A percentile compares a stretch with the other conserved stretches of the same genome.
Evolutionary conservation across 2,329 filamentous ascomycete genomes (phyloP).

Genomic region (Penicillium verrucosum): DNA sequence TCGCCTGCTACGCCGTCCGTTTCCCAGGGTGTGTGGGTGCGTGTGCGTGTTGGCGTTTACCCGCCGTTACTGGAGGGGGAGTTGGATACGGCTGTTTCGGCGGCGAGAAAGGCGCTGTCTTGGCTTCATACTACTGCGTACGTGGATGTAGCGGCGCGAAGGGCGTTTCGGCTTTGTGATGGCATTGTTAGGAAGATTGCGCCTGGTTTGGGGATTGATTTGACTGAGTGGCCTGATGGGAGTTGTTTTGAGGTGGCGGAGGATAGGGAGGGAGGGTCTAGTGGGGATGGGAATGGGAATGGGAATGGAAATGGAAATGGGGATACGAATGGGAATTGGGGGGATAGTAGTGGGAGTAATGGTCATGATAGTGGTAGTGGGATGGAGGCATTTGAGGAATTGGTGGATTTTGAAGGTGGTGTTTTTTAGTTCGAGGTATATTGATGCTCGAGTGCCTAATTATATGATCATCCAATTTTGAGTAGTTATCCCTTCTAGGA

Average conservation of each 20-base stretch:
- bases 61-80: conserved; percentile 23
- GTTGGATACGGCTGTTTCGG: conserved; percentile 22
- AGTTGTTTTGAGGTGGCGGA: conserved; percentile 5
- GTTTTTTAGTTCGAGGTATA: not conserved
- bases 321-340: not conserved
- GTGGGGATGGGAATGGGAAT: not conserved
- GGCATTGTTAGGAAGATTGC: conserved; percentile 32
- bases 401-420: conserved; percentile 18
- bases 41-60: not conserved
- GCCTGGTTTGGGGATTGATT: conserved; percentile 29
- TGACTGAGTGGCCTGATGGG: conserved; percentile 30
- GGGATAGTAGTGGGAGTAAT: not conserved
- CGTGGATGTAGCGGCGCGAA: conserved; percentile 30
- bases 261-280: not conserved
- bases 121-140: conserved; percentile 38
- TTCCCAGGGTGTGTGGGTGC: not conserved
- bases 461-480: too few species aligned
- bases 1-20: not conserved
- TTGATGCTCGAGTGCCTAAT: too few species aligned
- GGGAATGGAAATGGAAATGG: not conserved
- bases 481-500: too few species aligned
- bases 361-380: not conserved
- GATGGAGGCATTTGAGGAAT: conserved; percentile 18
- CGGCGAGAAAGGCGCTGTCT: conserved; percentile 36
- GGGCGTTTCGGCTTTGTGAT: conserved; percentile 38